Conservation (phyloP, 1,284 basidiomycete genomes). For the Tranzscheliella williamsii region DNA sequence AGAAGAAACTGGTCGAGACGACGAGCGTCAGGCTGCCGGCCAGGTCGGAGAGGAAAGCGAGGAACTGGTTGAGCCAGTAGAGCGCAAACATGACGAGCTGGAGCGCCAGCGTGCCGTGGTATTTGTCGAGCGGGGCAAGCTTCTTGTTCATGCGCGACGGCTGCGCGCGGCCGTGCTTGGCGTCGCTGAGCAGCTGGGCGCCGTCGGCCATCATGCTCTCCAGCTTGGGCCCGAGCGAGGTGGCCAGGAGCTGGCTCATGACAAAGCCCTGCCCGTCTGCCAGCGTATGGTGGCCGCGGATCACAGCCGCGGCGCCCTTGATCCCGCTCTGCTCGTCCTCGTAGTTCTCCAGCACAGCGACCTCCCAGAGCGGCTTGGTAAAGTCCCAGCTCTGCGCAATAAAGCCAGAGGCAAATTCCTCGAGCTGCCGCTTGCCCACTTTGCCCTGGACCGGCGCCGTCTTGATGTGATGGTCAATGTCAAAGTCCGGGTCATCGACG, state of each 20-base stretch:
- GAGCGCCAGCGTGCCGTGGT: conserved; percentile 29
- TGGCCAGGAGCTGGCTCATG: conserved; percentile 50
- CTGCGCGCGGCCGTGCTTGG: conserved; percentile 41
- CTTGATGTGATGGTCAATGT: conserved; percentile 31
- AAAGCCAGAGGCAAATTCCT: conserved; percentile 45
- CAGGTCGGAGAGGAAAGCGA: conserved; percentile 22
- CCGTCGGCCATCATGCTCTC: conserved; percentile 48
- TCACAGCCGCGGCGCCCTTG: conserved; percentile 40
- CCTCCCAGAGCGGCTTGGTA: conserved; percentile 49
- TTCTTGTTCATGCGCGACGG: conserved; percentile 51
- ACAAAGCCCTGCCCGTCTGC: conserved; percentile 58
- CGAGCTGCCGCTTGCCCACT: conserved; percentile 48
- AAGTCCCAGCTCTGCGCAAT: conserved; percentile 53
- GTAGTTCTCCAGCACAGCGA: conserved; percentile 45
- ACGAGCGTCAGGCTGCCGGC: conserved; percentile 31
- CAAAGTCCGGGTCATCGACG: conserved; percentile 41
- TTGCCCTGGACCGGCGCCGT: conserved; percentile 25
- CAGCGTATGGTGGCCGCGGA: conserved; percentile 53
- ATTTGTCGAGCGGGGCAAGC: conserved; percentile 45
- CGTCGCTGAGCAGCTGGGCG: conserved; percentile 33
- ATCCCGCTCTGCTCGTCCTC: conserved; percentile 30
- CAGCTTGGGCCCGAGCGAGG: conserved; percentile 52
- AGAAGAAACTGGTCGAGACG: conserved; percentile 35
- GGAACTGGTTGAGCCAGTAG: conserved; percentile 39
- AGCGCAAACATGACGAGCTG: conserved; percentile 47